Evolutionary conservation across 2,329 filamentous ascomycete genomes (phyloP).

Genomic region (Beauveria sp.): DNA sequence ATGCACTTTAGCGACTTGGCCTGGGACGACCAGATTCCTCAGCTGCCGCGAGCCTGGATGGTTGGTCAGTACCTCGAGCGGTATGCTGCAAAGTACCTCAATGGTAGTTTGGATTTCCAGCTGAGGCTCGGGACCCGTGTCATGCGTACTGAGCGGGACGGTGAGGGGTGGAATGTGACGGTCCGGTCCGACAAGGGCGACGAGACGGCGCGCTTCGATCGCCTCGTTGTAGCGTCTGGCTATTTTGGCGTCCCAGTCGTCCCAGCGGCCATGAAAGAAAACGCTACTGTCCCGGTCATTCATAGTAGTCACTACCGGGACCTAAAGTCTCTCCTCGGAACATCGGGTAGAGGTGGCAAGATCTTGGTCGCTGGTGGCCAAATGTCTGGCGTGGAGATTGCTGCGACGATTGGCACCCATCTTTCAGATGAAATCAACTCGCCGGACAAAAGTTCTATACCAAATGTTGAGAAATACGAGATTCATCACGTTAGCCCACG

Average conservation of each 20-base stretch:
- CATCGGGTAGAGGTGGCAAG: conserved; percentile 40
- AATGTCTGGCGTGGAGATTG: conserved; percentile 75
- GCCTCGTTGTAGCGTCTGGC: conserved; percentile 64
- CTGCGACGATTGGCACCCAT: conserved; percentile 63
- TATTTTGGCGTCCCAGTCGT: conserved; percentile 61
- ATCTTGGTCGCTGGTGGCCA: conserved; percentile 72
- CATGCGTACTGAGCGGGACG: conserved; percentile 28
- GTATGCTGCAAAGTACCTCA: conserved; percentile 54
- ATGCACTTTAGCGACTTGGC: conserved; percentile 65
- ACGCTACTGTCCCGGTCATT: conserved; percentile 41
- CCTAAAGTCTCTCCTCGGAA: conserved; percentile 39
- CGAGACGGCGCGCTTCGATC: conserved; percentile 54
- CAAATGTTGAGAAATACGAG: conserved; percentile 41
- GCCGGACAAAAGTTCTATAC: conserved; percentile 33
- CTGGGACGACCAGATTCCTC: conserved; percentile 54
- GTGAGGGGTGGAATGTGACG: conserved; percentile 34
- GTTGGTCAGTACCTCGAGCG: conserved; percentile 63
- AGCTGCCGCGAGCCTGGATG: conserved; percentile 71
- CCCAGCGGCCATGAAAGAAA: conserved; percentile 33
- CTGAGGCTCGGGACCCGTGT: conserved; percentile 44
- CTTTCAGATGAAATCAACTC: conserved; percentile 56
- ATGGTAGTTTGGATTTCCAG: conserved; percentile 29
- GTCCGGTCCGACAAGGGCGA: conserved; percentile 27
- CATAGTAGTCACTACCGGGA: conserved; percentile 63
- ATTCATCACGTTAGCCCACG: conserved; percentile 63